phyloP scores from a whole-genome alignment of 495 filamentous ascomycete genomes.

The Penicillium herquei region DNA sequence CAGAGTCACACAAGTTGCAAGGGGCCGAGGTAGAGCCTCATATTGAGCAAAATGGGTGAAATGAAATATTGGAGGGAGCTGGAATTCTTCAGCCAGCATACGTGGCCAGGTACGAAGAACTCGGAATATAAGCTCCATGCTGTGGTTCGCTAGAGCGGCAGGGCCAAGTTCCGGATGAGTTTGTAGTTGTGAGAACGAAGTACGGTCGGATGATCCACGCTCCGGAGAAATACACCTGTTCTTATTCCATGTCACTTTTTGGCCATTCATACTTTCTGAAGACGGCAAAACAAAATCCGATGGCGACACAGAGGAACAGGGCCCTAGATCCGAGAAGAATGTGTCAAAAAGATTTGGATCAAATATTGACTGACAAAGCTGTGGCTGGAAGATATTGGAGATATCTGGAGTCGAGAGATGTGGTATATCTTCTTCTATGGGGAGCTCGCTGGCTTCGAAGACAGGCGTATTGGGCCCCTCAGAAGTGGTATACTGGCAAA shows the following conservation, averaged over 20 bases:
- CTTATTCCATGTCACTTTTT: neutral
- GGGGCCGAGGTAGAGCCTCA: neutral
- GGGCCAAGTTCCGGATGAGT: neutral
- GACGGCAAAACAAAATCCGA: neutral
- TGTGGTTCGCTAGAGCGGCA: slow-evolving; percentile 4
- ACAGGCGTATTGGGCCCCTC: neutral
- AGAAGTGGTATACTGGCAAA: neutral
- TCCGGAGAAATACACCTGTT: neutral
- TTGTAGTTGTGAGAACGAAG: neutral
- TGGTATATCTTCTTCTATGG: too few relatives aligned
- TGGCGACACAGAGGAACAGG: neutral
- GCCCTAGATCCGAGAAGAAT: neutral
- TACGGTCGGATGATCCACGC: neutral
- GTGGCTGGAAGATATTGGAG: neutral
- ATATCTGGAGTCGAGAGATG: neutral
- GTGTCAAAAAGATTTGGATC: slow-evolving; percentile 16
- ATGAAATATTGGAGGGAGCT: slow-evolving; percentile 2
- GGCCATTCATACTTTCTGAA: neutral
- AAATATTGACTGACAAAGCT: neutral
- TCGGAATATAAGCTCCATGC: slow-evolving; percentile 6
- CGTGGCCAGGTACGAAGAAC: slow-evolving; percentile 5
- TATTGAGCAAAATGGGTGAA: neutral
- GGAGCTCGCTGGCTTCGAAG: too few relatives aligned
- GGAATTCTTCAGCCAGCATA: slow-evolving; percentile 5
- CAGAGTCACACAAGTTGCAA: slow-evolving; percentile 20